Evolutionary conservation across 2,329 filamentous ascomycete species (phyloP), one percentile per base, ranked within the genome.

Genomic region (Trichoderma hamatum): DNA sequence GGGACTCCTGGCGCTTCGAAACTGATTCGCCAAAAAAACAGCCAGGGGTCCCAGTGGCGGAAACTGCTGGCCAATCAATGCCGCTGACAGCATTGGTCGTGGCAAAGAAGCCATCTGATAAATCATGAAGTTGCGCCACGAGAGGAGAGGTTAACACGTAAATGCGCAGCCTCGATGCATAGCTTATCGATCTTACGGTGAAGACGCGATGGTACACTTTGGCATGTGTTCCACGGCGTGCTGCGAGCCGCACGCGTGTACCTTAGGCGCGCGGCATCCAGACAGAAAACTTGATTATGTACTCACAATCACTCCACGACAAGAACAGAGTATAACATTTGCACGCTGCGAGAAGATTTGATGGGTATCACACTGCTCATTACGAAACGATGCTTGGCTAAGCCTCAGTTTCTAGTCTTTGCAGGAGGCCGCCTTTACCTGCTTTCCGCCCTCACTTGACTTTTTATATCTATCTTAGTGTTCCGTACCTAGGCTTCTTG

Each of bases 191-290:
- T 36, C 5, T 56, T 26, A 30, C 36, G 62, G 61, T 64, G 61
- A 64, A 30, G 49, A 7, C 13, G 61, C 28, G 61, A 62, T n/a
- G 34, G 10, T 24, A 28, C 28, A 21, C 30, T 34, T 52, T 14
- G 49, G 26, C 16, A n/a, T n/a, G 28, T 19, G 36, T 24, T 36
- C 21, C 6, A 39, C 32, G 28, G 62, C 36, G 51, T 24, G 26
- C 43, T 19, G 34, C 28, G 36, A 62, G 30, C n/a, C 11, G 13
- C 43, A 43, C 28, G 61, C 34, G 36, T 32, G 56, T 56, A 55
- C 16, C 14, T 21, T 66, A 56, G 56, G 56, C 68, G 68, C 68
- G 63, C 68, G 68, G 63, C 55, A 69, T 69, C 60, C 3, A 28
- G 34, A 46, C 49, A 56, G 21, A 16, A 11, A 16, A 19, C 10